These are phyloP conservation scores for Blastocystis sp. DNA, from an alignment of 352 stramenopile species.

Conservation along the genomic window DNA sequence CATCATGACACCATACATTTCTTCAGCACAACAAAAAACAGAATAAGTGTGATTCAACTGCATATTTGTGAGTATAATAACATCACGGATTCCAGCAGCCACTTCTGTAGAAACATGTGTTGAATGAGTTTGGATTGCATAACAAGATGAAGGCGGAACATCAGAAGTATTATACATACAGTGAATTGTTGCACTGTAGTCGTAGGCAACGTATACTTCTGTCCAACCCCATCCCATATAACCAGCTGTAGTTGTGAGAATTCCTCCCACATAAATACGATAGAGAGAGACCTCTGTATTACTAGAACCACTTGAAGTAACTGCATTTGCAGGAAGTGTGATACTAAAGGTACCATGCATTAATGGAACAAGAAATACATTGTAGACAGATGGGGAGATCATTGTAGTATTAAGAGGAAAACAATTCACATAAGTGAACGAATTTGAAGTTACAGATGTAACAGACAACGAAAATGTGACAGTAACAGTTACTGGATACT, in stretches of 20 bases:
- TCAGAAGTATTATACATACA: background rate
- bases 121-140: background rate
- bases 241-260: background rate
- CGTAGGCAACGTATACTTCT: background rate
- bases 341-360: background rate
- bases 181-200: background rate
- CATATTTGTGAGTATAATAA: background rate
- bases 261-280: background rate
- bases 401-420: background rate
- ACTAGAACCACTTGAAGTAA: background rate
- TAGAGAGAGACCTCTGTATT: background rate
- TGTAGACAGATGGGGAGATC: background rate
- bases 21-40: slow-evolving; percentile 27
- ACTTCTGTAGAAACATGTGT: background rate
- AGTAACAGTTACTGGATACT: background rate
- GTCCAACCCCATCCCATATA: background rate
- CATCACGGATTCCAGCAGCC: background rate
- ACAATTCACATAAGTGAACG: background rate
- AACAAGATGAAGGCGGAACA: background rate
- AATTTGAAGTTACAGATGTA: background rate
- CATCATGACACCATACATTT: background rate
- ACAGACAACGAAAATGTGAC: background rate
- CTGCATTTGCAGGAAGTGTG: background rate
- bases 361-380: background rate
- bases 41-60: slow-evolving; percentile 49